Conservation (phyloP, 345 rosid species). For the Cardamine resedifolia region DNA sequence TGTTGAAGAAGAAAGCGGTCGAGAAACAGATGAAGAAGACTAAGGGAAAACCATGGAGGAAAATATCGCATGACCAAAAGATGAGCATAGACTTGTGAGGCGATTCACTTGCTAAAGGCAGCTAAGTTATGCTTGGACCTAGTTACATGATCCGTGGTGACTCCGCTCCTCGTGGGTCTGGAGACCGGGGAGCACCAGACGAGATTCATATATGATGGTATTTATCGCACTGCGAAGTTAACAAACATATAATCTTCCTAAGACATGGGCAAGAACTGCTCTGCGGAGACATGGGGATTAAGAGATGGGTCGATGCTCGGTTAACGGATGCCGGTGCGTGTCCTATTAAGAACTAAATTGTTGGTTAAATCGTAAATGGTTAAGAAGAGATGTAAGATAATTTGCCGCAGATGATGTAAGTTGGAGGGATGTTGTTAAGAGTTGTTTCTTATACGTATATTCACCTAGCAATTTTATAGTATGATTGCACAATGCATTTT, state of each 20-base stretch:
- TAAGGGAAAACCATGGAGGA: slow-evolving; percentile 23
- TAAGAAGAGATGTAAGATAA: background rate
- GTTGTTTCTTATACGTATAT: background rate
- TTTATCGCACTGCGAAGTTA: slow-evolving; percentile 1
- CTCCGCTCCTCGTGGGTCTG: background rate
- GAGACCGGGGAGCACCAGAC: background rate
- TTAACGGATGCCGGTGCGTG: background rate
- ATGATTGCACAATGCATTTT: background rate
- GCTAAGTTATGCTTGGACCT: background rate
- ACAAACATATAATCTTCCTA: background rate
- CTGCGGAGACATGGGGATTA: background rate
- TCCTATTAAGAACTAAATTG: background rate
- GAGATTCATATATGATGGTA: background rate
- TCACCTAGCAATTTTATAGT: background rate
- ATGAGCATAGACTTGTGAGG: slow-evolving; percentile 4
- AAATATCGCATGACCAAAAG: background rate
- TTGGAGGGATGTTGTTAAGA: background rate
- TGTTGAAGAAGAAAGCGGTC: slow-evolving; percentile 48
- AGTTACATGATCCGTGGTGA: background rate
- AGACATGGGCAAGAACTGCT: background rate
- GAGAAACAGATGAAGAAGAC: slow-evolving; percentile 42
- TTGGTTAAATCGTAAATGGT: background rate
- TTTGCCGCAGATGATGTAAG: background rate
- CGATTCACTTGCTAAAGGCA: background rate
- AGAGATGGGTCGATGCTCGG: background rate